Evolutionary conservation across 1,139 yeast species (phyloP).

Genomic region (Blastobotrys persicus): DNA sequence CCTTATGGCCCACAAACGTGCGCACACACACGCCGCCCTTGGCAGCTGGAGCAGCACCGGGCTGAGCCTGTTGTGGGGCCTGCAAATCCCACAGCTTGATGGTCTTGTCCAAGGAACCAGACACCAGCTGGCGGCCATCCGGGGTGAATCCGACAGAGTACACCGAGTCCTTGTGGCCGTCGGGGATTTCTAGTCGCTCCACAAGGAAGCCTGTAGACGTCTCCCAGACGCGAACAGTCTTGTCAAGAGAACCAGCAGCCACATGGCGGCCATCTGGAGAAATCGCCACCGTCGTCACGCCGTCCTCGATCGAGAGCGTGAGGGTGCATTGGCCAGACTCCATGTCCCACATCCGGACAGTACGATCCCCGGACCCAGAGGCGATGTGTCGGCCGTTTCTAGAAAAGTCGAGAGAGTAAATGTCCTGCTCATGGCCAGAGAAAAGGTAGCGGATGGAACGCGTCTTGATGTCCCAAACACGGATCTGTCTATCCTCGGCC

Average conservation of each 20-base stretch:
- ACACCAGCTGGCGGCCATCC: slow-evolving; percentile 87
- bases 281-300: slow-evolving; percentile 96
- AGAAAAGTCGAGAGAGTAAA: slow-evolving; percentile 92
- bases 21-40: slow-evolving; percentile 68
- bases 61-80: slow-evolving; percentile 40
- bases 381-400: slow-evolving; percentile 93
- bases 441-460: slow-evolving; percentile 84
- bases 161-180: slow-evolving; percentile 96
- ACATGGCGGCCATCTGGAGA: slow-evolving; percentile 92
- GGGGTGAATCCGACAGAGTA: slow-evolving; percentile 93
- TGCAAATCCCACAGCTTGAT: slow-evolving; percentile 92
- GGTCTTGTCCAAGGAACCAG: slow-evolving; percentile 94
- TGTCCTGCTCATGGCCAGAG: slow-evolving; percentile 96
- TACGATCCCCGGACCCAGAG: slow-evolving; percentile 95
- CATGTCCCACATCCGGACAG: slow-evolving; percentile 96
- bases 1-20: slow-evolving; percentile 94
- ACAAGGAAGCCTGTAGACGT: slow-evolving; percentile 83
- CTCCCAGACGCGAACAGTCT: slow-evolving; percentile 97
- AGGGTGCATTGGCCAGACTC: slow-evolving; percentile 87
- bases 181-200: slow-evolving; percentile 90
- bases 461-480: slow-evolving; percentile 93
- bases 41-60: slow-evolving; percentile 26
- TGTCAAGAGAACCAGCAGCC: slow-evolving; percentile 95
- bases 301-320: slow-evolving; percentile 91
- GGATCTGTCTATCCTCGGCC: slow-evolving; percentile 93